Evolutionary conservation across 2,329 filamentous ascomycete genomes (phyloP).

Genomic region (Diatrype stigma): DNA sequence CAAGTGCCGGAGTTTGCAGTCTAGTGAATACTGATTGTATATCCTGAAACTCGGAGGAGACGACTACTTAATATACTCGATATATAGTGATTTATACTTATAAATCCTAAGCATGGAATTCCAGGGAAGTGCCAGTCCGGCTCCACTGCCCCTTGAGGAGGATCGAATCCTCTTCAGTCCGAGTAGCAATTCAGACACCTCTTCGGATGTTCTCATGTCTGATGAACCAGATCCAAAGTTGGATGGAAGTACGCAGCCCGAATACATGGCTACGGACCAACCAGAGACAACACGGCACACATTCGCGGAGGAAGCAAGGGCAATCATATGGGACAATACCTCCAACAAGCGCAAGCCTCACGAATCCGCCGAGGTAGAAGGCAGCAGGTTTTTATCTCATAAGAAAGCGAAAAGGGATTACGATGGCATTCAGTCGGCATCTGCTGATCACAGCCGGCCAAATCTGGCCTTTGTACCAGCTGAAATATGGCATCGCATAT

Average conservation of each 20-base stretch:
- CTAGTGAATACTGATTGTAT: too few species aligned
- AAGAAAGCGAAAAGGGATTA: slow-evolving; percentile 19
- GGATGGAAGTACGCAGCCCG: not conserved
- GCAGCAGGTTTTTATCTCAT: not conserved
- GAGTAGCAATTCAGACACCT: not conserved
- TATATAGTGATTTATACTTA: too few species aligned
- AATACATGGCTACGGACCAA: not conserved
- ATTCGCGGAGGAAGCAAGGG: not conserved
- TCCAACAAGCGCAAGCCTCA: slow-evolving; percentile 16
- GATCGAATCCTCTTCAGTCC: not conserved
- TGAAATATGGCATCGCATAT: slow-evolving; percentile 67
- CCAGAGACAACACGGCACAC: not conserved
- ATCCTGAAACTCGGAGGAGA: too few species aligned
- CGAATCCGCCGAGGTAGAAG: not conserved
- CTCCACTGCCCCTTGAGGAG: not conserved
- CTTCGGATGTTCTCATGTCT: slow-evolving; percentile 8
- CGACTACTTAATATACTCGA: too few species aligned
- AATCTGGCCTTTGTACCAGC: slow-evolving; percentile 35
- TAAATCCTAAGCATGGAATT: not conserved
- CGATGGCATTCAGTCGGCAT: not conserved
- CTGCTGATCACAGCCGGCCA: slow-evolving; percentile 2
- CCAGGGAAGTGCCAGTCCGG: not conserved
- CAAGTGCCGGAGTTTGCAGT: not conserved
- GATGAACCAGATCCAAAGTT: not conserved
- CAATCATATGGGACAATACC: not conserved